These are phyloP conservation scores for Linum tenue DNA, from an alignment of 345 rosid species.

Conservation along the genomic window DNA sequence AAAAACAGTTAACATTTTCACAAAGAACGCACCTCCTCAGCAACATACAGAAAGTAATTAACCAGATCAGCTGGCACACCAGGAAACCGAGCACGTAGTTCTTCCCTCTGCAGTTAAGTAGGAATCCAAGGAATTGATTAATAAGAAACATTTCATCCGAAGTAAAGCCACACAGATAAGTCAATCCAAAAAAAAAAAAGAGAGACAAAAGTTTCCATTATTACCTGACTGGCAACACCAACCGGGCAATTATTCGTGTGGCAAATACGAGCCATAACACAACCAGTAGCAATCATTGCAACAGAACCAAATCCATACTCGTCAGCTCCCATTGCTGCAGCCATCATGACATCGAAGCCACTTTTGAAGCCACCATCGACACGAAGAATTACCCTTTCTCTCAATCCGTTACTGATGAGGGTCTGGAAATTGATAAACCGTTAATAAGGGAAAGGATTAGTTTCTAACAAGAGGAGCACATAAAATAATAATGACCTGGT, in stretches of 20 bases:
- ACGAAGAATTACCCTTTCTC: slow-evolving; percentile 93
- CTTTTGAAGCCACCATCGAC: slow-evolving; percentile 96
- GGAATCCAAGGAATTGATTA: slow-evolving; percentile 10
- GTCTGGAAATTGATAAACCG: slow-evolving; percentile 40
- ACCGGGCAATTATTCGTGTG: slow-evolving; percentile 99
- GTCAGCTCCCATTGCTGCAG: slow-evolving; percentile 95
- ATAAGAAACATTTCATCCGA: background rate
- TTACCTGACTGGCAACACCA: slow-evolving; percentile 98
- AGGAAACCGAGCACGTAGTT: slow-evolving; percentile 95
- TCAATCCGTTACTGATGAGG: slow-evolving; percentile 81
- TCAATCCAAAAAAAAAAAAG: slow-evolving; percentile 6
- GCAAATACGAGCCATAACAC: slow-evolving; percentile 99
- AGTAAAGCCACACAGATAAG: background rate
- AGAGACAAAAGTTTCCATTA: slow-evolving; percentile 1
- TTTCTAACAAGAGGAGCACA: background rate
- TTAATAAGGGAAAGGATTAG: background rate
- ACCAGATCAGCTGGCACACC: slow-evolving; percentile 99
- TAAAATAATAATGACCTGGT: slow-evolving; percentile 50
- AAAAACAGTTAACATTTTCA: background rate
- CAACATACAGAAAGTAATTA: slow-evolving; percentile 85
- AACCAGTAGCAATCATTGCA: slow-evolving; percentile 99
- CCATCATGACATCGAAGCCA: slow-evolving; percentile 93
- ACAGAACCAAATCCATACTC: slow-evolving; percentile 98
- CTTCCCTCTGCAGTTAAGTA: slow-evolving; percentile 59
- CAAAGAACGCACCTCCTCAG: slow-evolving; percentile 75